Evolutionary conservation across 2,329 filamentous ascomycete species (phyloP).

Genomic region (Botrytis byssoidea): DNA sequence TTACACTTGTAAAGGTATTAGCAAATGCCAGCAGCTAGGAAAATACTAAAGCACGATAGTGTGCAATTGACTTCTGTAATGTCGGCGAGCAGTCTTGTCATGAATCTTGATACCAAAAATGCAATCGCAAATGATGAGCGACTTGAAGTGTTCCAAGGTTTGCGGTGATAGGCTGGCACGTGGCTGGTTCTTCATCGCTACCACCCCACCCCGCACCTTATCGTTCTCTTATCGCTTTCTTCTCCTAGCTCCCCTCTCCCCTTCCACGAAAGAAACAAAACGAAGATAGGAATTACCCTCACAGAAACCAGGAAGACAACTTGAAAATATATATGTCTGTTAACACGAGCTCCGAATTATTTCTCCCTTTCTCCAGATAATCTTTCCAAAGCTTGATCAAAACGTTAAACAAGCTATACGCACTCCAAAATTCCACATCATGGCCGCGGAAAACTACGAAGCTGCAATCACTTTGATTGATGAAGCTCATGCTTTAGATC

Average conservation of each 20-base stretch:
- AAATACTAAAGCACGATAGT: neutral
- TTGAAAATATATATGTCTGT: neutral
- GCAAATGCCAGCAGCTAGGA: neutral
- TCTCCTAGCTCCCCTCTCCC: too few relatives aligned
- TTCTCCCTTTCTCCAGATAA: neutral
- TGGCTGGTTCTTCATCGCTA: neutral
- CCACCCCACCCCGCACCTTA: conserved; percentile 10
- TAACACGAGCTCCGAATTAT: too few relatives aligned
- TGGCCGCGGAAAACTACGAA: conserved; percentile 39
- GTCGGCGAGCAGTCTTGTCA: neutral
- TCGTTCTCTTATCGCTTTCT: neutral
- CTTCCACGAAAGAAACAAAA: neutral
- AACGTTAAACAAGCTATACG: neutral
- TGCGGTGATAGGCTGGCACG: neutral
- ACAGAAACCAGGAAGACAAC: neutral
- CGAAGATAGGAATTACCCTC: neutral
- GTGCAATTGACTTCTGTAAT: neutral
- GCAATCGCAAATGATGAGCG: neutral
- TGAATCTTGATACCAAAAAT: neutral
- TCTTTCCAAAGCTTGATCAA: neutral
- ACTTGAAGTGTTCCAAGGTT: neutral
- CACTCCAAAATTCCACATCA: neutral
- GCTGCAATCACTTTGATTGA: conserved; percentile 68
- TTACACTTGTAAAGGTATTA: neutral
- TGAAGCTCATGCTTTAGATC: conserved; percentile 67